Conservation (phyloP, 495 filamentous ascomycete species). For the Parathielavia hyrcaniae region DNA sequence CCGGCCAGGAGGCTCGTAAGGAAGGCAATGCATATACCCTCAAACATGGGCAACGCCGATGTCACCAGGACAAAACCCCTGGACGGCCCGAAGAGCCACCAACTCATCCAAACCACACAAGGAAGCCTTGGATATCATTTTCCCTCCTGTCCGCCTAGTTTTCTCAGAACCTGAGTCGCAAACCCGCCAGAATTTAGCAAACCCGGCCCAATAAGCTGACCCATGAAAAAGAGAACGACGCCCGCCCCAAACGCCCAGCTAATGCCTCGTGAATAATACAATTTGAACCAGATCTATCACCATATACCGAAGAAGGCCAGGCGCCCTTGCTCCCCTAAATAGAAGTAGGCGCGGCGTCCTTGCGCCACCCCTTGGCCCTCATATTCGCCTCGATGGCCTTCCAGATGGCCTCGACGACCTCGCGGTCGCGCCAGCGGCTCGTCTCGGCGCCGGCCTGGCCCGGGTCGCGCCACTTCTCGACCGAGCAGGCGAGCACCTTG, state of each 20-base stretch:
- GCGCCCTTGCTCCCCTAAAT: slow-evolving; percentile 32
- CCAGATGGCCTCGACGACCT: slow-evolving; percentile 93
- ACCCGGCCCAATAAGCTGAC: neutral
- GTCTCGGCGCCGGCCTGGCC: slow-evolving; percentile 43
- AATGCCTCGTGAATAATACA: slow-evolving; percentile 6
- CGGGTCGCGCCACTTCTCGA: slow-evolving; percentile 73
- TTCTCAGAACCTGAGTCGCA: neutral
- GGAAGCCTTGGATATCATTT: too few species aligned
- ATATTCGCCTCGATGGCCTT: slow-evolving; percentile 82
- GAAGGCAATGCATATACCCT: too few species aligned
- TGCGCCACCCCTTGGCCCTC: slow-evolving; percentile 76
- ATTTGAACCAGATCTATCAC: neutral
- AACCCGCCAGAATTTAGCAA: neutral
- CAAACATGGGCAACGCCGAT: too few species aligned
- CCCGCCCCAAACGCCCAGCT: slow-evolving; percentile 13
- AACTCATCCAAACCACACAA: too few species aligned
- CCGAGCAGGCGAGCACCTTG: slow-evolving; percentile 62
- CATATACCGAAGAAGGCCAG: slow-evolving; percentile 9
- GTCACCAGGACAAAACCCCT: too few species aligned
- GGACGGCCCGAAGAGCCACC: too few species aligned
- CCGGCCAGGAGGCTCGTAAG: too few species aligned
- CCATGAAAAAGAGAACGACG: too few species aligned
- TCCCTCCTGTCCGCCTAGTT: too few species aligned
- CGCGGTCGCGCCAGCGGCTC: slow-evolving; percentile 81
- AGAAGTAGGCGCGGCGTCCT: slow-evolving; percentile 52